A percentile compares a stretch with the other conserved stretches of the same genome.
Conservation (phyloP, 208 protist genomes). For the Trypanosoma rangeli region DNA sequence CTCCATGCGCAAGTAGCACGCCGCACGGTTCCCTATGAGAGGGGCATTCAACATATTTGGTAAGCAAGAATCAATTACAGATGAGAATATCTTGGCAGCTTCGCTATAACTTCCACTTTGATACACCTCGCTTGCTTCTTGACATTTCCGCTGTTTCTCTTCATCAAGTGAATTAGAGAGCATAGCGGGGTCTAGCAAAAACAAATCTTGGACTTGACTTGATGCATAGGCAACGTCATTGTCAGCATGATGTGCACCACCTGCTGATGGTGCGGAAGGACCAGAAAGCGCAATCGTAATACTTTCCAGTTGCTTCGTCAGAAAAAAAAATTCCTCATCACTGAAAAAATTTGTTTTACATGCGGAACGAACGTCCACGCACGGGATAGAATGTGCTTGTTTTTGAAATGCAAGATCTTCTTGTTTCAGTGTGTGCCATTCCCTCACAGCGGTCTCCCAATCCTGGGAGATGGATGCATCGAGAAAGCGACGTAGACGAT, state of each 20-base stretch:
- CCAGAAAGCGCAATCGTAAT: conserved; percentile 19
- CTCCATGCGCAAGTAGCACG: conserved; percentile 54
- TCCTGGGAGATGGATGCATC: conserved; percentile 15
- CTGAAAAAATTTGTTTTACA: conserved; percentile 15
- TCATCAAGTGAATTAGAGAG: conserved; percentile 8
- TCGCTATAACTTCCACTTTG: conserved; percentile 15
- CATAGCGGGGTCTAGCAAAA: conserved; percentile 22
- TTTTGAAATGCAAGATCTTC: conserved; percentile 7
- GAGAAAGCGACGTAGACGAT: conserved; percentile 18
- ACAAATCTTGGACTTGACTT: conserved; percentile 9
- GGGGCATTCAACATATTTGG: conserved; percentile 31
- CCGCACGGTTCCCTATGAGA: conserved; percentile 54
- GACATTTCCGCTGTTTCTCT: conserved; percentile 10
- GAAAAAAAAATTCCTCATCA: conserved; percentile 54
- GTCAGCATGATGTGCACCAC: not conserved
- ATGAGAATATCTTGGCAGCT: conserved; percentile 23
- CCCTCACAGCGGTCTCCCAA: conserved; percentile 21
- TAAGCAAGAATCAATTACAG: conserved; percentile 29
- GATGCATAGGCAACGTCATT: not conserved
- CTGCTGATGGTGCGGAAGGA: not conserved
- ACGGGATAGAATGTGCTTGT: not conserved
- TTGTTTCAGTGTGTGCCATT: conserved; percentile 22
- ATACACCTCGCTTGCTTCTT: conserved; percentile 19
- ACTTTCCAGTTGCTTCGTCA: conserved; percentile 52
- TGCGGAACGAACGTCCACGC: not conserved